Percentiles rank a stretch among this genome's conserved stretches.
These are phyloP conservation scores for Teratosphaeria gauchensis DNA, from an alignment of 2,329 filamentous ascomycete species.

Conservation along the genomic window DNA sequence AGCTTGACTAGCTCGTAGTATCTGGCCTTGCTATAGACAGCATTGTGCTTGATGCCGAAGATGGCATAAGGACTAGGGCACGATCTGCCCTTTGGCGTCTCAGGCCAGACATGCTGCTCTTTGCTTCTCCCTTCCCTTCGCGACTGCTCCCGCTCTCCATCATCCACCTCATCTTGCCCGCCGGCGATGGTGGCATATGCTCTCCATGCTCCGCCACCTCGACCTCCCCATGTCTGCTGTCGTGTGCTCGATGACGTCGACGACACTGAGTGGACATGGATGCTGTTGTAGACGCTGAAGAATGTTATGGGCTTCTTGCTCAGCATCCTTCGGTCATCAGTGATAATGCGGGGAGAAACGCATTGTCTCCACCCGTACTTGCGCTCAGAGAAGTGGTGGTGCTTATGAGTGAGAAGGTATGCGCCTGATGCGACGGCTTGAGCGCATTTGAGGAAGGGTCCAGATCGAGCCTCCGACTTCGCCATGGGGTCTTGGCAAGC, in stretches of 20 bases:
- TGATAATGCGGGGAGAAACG: slow-evolving; percentile 5
- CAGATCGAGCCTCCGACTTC: background rate
- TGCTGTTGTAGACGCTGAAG: slow-evolving; percentile 20
- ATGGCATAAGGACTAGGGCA: slow-evolving; percentile 84
- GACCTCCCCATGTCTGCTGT: slow-evolving; percentile 18
- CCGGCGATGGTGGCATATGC: slow-evolving; percentile 25
- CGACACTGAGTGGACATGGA: slow-evolving; percentile 21
- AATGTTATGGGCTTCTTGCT: slow-evolving; percentile 27
- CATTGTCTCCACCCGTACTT: slow-evolving; percentile 8
- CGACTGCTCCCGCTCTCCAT: slow-evolving; percentile 8
- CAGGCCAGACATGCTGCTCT: slow-evolving; percentile 20
- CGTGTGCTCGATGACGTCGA: slow-evolving; percentile 34
- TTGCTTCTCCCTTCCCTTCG: slow-evolving; percentile 12
- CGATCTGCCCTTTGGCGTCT: slow-evolving; percentile 28
- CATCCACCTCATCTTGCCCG: slow-evolving; percentile 14
- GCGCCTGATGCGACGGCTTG: background rate
- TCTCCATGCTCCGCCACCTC: slow-evolving; percentile 5
- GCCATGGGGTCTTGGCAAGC: background rate
- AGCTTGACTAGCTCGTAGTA: slow-evolving; percentile 92
- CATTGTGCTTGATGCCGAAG: slow-evolving; percentile 51
- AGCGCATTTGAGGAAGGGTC: background rate
- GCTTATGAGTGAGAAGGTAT: background rate
- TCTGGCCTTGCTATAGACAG: slow-evolving; percentile 68
- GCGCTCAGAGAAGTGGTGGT: background rate
- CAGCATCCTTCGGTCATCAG: slow-evolving; percentile 25